These are phyloP conservation scores for Hyphodiscus sp. DNA, from an alignment of 2,329 filamentous ascomycete genomes.

Conservation along the genomic window DNA sequence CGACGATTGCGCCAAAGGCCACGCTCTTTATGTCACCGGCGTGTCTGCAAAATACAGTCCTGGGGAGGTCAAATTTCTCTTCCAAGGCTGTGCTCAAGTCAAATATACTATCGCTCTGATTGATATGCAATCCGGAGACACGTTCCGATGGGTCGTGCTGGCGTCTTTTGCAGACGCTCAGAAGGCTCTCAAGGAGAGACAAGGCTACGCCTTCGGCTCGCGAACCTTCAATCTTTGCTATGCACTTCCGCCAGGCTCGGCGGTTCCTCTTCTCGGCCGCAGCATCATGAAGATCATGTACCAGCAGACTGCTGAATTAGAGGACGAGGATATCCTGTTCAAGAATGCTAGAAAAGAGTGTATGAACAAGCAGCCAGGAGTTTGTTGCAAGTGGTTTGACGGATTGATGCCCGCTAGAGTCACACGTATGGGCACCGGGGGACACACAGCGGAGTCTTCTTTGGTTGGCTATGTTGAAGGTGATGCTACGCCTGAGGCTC, in stretches of 20 bases:
- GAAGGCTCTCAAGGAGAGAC: conserved; percentile 1
- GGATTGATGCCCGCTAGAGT: background rate
- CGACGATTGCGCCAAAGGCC: conserved; percentile 3
- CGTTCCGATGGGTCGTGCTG: conserved; percentile 24
- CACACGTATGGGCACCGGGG: too few species aligned
- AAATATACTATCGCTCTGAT: conserved; percentile 15
- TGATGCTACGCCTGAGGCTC: background rate
- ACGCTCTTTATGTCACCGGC: conserved; percentile 20
- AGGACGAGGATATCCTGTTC: background rate
- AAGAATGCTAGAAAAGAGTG: background rate
- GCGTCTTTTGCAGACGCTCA: conserved; percentile 12
- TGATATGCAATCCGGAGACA: conserved; percentile 11
- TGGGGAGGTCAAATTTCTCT: conserved; percentile 7
- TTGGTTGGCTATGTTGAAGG: background rate
- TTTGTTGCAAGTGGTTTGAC: background rate
- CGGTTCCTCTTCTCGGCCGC: background rate
- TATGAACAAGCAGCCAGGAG: background rate
- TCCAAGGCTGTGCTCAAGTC: conserved; percentile 13
- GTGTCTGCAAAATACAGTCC: conserved; percentile 8
- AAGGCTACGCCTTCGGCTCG: background rate
- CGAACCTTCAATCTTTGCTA: background rate
- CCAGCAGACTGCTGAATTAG: background rate
- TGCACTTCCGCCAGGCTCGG: conserved; percentile 3
- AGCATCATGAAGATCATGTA: background rate
- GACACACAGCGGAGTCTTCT: background rate